Evolutionary conservation across 1,284 basidiomycete genomes (phyloP).

Genomic region (Cutaneotrichosporon daszewskae): DNA sequence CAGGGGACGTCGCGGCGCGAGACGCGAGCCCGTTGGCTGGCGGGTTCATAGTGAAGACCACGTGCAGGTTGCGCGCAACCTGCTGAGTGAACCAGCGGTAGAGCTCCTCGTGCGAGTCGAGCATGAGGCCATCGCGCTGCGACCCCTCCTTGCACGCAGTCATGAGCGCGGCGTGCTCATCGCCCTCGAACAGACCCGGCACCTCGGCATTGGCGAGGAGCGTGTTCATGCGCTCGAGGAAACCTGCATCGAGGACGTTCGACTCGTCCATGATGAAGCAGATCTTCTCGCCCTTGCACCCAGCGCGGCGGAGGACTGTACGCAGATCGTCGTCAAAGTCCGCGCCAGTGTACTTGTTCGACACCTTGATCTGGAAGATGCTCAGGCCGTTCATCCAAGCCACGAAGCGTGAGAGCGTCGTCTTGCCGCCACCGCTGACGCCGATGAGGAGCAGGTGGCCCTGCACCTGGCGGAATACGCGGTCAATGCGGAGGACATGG

Average conservation of each 20-base stretch:
- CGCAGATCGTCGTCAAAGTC: conserved; percentile 98
- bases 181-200: conserved; percentile 95
- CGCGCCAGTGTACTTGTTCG: conserved; percentile 95
- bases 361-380: conserved; percentile 98
- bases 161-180: conserved; percentile 94
- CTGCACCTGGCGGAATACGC: conserved; percentile 97
- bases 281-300: conserved; percentile 97
- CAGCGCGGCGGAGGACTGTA: conserved; percentile 83
- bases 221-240: conserved; percentile 98
- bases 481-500: conserved; percentile 93
- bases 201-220: conserved; percentile 99
- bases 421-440: conserved; percentile 97
- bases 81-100: conserved; percentile 97
- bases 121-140: conserved; percentile 92
- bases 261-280: conserved; percentile 99
- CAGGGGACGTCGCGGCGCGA: conserved; percentile 93
- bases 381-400: conserved; percentile 99
- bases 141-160: conserved; percentile 98
- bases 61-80: conserved; percentile 91
- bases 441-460: conserved; percentile 95
- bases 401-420: conserved; percentile 94
- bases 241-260: conserved; percentile 96
- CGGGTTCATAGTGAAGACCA: conserved; percentile 99
- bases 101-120: conserved; percentile 94
- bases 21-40: conserved; percentile 92